Base-by-base conservation (phyloP, 352 stramenopile species). In the Phytophthora pisi region DNA sequence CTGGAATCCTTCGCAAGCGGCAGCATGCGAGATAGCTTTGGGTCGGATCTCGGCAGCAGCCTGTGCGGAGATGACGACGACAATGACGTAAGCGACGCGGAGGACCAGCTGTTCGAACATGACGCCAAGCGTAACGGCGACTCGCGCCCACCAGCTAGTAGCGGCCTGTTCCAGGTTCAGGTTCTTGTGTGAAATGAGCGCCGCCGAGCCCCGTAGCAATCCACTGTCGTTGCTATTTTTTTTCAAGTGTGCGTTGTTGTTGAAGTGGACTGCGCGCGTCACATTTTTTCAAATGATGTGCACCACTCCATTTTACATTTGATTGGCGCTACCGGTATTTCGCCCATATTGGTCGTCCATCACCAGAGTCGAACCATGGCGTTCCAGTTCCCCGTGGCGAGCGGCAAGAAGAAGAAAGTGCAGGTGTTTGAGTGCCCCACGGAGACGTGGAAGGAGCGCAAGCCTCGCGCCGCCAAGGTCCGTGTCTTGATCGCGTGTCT, bases 361-460 rank as follows among this genome's bases (percentile, higher is more conserved):
- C 62, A 18, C n/a, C 18, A 38, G 36, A 42, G 45, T 34, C 18
- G 38, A 16, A 50, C 36, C 53, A 81, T 82, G 78, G 59, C 77
- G 77, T 85, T 88, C 59, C 78, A 86, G 68, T 93, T 93, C 64
- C 85, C 85, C 36, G 84, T 93, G 52, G 78, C 85, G 26, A 89
- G 72, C 51, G 81, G 82, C 69, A 86, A 91, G 72, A 91, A 90
- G 79, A 91, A 89, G 72, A 51, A 68, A 53, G 84, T 95, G 58
- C 69, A 93, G 51, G 84, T 93, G 28, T 93, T 93, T 43, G 78
- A 87, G 66, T 93, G 87, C 59, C 86, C 86, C 13, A 66, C 79
- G 9, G 84, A 91, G 73, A 76, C 84, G 31, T 93, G 86, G 86
- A 93, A 93, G 56, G 61, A 75, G 67, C 70, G 72, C 24, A 80